Evolutionary conservation across 129 eudicot genomes (phyloP), one percentile per base, ranked within the genome.

Genomic region (Glebionis coronaria): DNA sequence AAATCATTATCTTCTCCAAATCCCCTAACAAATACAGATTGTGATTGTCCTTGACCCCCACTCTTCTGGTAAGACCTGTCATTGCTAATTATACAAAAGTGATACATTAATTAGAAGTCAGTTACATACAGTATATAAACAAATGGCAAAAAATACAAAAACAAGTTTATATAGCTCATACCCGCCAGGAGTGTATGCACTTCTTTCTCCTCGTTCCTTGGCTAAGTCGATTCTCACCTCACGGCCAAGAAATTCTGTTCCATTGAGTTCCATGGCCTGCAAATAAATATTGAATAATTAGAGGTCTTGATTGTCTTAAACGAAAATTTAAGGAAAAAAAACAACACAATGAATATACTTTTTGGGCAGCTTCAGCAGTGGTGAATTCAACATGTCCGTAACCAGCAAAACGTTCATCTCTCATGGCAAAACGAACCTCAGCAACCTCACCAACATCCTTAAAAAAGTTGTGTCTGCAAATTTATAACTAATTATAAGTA

Each of bases 311-410:
- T 2, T 4, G 11, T 12, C 12, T 6, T 2, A 13, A 15, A 28
- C 12, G 46, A 16, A 9, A 15, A 14, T 0, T 5, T 21, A 14
- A 8, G 4, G 13, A 64, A 27, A 12, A 9, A 2, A 3, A 5
- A 18, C 10, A 2, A 65, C 7, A 11, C 10, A 63, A 4, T 9
- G 28, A 15, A 1, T 14, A 46, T 68, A 90, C 99, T 90, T 85
- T 73, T 52, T 74, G 80, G 20, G 99, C 99, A 14, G 52, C 88
- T 47, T 87, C 95, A 20, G 80, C 74, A 16, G 97, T 79, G 61
- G 87, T 81, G 56, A 94, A 90, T 66, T 94, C 97, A 75, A 90
- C 92, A 72, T 89, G 97, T n/a, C 93, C 99, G 71, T 70, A 94
- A 21, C 99, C 99, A 61, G 81, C 87, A 67, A 94, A 87, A 13